A percentile compares a stretch with the other conserved stretches of the same genome.
Conservation (phyloP, 108 stramenopile genomes). For the Nitzschia sp. region DNA sequence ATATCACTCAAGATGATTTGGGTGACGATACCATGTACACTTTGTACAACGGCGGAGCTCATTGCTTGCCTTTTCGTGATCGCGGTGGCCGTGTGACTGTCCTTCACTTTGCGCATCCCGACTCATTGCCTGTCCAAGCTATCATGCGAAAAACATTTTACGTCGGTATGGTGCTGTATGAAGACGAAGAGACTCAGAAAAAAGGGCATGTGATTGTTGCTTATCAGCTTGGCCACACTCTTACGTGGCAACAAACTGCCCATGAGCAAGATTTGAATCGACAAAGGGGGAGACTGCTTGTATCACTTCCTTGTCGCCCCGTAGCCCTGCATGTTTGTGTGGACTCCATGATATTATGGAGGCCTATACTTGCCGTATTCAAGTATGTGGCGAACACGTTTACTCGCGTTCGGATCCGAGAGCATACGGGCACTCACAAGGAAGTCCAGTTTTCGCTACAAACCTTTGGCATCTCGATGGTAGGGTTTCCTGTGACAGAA, state of each 20-base stretch:
- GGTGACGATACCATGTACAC: background rate
- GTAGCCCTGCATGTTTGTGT: conserved; percentile 11
- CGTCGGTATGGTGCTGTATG: background rate
- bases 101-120: background rate
- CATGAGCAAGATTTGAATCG: background rate
- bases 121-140: background rate
- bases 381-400: background rate
- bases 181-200: conserved; percentile 39
- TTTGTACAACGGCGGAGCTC: background rate
- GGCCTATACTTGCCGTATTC: conserved; percentile 8
- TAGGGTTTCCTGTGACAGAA: conserved; percentile 7
- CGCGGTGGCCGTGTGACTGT: conserved; percentile 3
- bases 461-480: conserved; percentile 6
- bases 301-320: background rate
- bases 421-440: conserved; percentile 7
- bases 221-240: background rate
- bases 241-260: background rate
- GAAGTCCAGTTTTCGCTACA: background rate
- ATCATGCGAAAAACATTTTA: conserved; percentile 6
- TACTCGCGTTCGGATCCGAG: conserved; percentile 4
- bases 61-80: conserved; percentile 15
- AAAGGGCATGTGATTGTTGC: conserved; percentile 14
- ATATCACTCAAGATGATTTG: conserved; percentile 17
- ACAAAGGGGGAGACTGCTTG: background rate
- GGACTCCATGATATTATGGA: background rate